phyloP scores from a whole-genome alignment of 768 basidiomycete genomes.

The Tremella yokohamensis region DNA sequence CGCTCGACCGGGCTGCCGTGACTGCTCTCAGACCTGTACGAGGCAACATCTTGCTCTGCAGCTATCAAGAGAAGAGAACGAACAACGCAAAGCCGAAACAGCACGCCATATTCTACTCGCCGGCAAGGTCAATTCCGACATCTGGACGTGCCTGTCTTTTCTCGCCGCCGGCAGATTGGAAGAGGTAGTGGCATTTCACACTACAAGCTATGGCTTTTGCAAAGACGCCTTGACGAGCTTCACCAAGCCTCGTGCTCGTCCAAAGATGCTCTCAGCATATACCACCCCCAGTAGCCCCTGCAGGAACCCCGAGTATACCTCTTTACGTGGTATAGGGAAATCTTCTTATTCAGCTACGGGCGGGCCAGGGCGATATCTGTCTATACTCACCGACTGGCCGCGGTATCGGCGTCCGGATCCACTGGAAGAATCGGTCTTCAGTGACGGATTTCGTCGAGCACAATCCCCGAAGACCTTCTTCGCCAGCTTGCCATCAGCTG shows the following conservation, averaged over 20 bases:
- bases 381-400: constrained; percentile 59
- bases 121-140: too few relatives aligned
- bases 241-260: constrained; percentile 19
- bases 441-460: constrained; percentile 86
- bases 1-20: too few relatives aligned
- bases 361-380: background rate
- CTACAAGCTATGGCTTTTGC: too few relatives aligned
- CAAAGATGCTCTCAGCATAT: constrained; percentile 26
- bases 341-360: constrained; percentile 18
- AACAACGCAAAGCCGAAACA: too few relatives aligned
- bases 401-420: constrained; percentile 81
- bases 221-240: constrained; percentile 19
- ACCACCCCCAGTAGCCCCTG: constrained; percentile 38
- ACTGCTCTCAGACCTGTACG: too few relatives aligned
- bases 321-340: constrained; percentile 34
- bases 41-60: too few relatives aligned
- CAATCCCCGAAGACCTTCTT: constrained; percentile 83
- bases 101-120: too few relatives aligned
- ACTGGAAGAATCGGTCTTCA: constrained; percentile 76
- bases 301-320: constrained; percentile 40
- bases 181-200: too few relatives aligned
- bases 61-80: too few relatives aligned
- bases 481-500: constrained; percentile 62
- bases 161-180: too few relatives aligned
- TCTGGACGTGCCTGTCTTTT: too few relatives aligned